phyloP scores from a whole-genome alignment of 148 eudicot species.

The Camellia lanceoleosa region DNA sequence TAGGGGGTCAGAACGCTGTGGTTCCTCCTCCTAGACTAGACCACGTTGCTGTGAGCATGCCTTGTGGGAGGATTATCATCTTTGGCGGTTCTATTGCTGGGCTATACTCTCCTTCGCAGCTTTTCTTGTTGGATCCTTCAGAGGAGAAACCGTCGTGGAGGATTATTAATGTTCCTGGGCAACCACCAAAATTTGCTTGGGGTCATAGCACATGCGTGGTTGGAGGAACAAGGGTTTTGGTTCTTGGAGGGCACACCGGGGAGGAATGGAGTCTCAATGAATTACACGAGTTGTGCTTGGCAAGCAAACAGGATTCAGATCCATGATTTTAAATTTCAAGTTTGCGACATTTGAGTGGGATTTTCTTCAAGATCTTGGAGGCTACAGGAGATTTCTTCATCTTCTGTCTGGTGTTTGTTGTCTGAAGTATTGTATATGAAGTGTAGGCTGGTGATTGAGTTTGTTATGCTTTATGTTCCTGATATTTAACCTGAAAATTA shows the following conservation, averaged over 20 bases:
- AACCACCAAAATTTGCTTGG: slow-evolving; percentile 79
- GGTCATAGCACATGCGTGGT: slow-evolving; percentile 84
- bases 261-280: slow-evolving; percentile 85
- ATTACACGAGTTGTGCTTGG: slow-evolving; percentile 72
- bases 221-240: slow-evolving; percentile 80
- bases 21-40: slow-evolving; percentile 84
- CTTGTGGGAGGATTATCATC: slow-evolving; percentile 72
- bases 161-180: slow-evolving; percentile 67
- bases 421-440: background rate
- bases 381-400: background rate
- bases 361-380: background rate
- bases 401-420: background rate
- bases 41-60: slow-evolving; percentile 80
- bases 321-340: slow-evolving; percentile 18
- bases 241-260: slow-evolving; percentile 77
- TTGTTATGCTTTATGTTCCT: slow-evolving; percentile 3
- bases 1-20: slow-evolving; percentile 49
- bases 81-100: slow-evolving; percentile 83
- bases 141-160: slow-evolving; percentile 86
- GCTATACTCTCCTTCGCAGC: slow-evolving; percentile 74
- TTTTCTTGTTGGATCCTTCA: slow-evolving; percentile 66
- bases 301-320: slow-evolving; percentile 62
- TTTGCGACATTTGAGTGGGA: background rate
- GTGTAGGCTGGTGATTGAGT: background rate
- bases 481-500: background rate